Conservation (phyloP, 495 filamentous ascomycete genomes). For the Cladorrhinum samala region DNA sequence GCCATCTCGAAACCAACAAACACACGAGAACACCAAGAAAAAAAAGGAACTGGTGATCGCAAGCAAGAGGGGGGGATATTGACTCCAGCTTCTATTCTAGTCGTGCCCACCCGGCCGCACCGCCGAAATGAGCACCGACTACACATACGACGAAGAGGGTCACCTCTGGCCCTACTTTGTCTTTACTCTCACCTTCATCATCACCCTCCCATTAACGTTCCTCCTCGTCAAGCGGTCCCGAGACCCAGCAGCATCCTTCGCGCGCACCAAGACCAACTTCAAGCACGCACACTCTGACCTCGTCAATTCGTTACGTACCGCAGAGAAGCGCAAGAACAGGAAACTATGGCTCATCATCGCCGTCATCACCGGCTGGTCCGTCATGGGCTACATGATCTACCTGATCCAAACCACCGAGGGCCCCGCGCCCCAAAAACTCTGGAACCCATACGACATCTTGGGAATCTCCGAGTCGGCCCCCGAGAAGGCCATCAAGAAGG, state of each 20-base stretch:
- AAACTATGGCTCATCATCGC: constrained; percentile 80
- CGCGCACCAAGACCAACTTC: constrained; percentile 59
- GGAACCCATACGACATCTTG: constrained; percentile 94
- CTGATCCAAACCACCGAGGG: constrained; percentile 75
- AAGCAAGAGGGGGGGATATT: background rate
- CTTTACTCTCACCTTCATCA: constrained; percentile 77
- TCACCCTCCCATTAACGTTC: constrained; percentile 89
- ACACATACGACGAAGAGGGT: constrained; percentile 95
- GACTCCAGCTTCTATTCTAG: background rate
- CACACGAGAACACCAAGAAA: background rate
- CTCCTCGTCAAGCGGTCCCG: constrained; percentile 71
- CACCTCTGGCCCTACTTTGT: constrained; percentile 99
- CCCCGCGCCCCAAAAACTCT: constrained; percentile 62
- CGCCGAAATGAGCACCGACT: constrained; percentile 83
- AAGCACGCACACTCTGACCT: constrained; percentile 75
- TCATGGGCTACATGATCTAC: constrained; percentile 91
- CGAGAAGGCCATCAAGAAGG: constrained; percentile 84
- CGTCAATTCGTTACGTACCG: constrained; percentile 76
- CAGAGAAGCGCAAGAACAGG: constrained; percentile 84
- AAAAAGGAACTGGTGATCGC: background rate
- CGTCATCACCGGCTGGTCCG: constrained; percentile 67
- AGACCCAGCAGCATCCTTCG: constrained; percentile 51
- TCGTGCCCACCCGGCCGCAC: constrained; percentile 7
- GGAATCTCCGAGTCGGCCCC: constrained; percentile 75
- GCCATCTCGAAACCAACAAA: too few species aligned